Conservation (phyloP, 2,329 filamentous ascomycete species). For the Fusarium algeriense region DNA sequence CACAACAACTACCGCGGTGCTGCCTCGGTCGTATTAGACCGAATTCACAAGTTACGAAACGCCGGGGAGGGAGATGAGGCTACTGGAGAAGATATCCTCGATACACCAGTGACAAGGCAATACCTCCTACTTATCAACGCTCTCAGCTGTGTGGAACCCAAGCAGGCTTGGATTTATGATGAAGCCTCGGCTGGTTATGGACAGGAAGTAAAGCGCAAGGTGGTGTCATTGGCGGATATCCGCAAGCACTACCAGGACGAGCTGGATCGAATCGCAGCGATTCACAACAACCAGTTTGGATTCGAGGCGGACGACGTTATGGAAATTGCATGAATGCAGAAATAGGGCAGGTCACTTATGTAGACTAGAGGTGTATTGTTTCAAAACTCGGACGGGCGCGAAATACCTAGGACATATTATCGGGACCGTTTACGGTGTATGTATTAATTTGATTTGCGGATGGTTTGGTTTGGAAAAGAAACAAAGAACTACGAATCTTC, state of each 20-base stretch:
- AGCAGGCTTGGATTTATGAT: conserved; percentile 82
- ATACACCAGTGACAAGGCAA: conserved; percentile 76
- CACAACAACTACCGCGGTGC: conserved; percentile 88
- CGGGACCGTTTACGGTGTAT: conserved; percentile 44
- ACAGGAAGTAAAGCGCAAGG: conserved; percentile 70
- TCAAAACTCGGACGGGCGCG: conserved; percentile 41
- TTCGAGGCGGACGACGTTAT: conserved; percentile 70
- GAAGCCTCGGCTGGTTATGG: conserved; percentile 46
- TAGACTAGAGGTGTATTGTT: conserved; percentile 45
- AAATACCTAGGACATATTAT: conserved; percentile 50
- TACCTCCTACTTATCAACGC: conserved; percentile 95
- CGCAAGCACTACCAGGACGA: conserved; percentile 91
- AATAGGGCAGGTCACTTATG: conserved; percentile 25
- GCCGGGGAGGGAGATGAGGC: conserved; percentile 70
- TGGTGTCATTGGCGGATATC: conserved; percentile 88
- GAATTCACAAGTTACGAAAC: conserved; percentile 71
- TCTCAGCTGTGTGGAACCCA: conserved; percentile 83
- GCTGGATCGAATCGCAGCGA: conserved; percentile 86
- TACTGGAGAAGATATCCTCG: conserved; percentile 67
- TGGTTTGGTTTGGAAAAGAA: conserved; percentile 35
- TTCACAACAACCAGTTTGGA: conserved; percentile 90
- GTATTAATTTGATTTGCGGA: conserved; percentile 42
- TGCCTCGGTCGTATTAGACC: conserved; percentile 71
- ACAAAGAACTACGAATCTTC: conserved; percentile 41
- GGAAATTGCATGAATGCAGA: conserved; percentile 59